Base-by-base conservation (phyloP, 805 yeast species). In the Spathaspora boniae region DNA sequence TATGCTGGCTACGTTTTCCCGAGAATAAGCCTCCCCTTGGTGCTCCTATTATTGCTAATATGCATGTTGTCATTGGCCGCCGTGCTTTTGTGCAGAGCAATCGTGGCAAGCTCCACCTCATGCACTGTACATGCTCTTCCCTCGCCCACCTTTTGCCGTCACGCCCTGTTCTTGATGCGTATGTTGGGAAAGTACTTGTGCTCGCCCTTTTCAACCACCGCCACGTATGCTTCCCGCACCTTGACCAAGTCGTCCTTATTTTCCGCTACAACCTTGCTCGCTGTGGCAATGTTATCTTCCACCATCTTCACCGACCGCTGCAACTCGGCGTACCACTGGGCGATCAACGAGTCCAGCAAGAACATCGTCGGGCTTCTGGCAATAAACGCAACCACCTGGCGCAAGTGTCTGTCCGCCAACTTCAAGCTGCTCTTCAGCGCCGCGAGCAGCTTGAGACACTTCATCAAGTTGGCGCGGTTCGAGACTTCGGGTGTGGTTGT, bases 101-200 rank as follows among this genome's bases (percentile, higher is more conserved):
- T n/a, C n/a, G n/a, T n/a, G n/a, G n/a, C n/a, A n/a, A n/a, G n/a
- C n/a, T n/a, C n/a, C n/a, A n/a, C n/a, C n/a, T n/a, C n/a, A n/a
- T n/a, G n/a, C n/a, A n/a, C n/a, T n/a, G n/a, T n/a, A n/a, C n/a
- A n/a, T n/a, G n/a, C n/a, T n/a, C n/a, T n/a, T n/a, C n/a, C n/a
- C n/a, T n/a, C n/a, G n/a, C n/a, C n/a, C n/a, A n/a, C n/a, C n/a
- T n/a, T n/a, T n/a, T n/a, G n/a, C n/a, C n/a, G n/a, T n/a, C n/a
- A n/a, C n/a, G n/a, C n/a, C n/a, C n/a, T n/a, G n/a, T n/a, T n/a
- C n/a, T n/a, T n/a, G n/a, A n/a, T n/a, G n/a, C n/a, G 16, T 11
- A 56, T 34, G 15, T 44, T 45, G 3, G 63, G 61, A 41, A 56
- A 55, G 40, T 55, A 54, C 31, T 37, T 40, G 41, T 58, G 57